Percentiles rank a stretch among this genome's conserved stretches.
Conservation (phyloP, 139 green algal species). For the Choricystis sp. region DNA sequence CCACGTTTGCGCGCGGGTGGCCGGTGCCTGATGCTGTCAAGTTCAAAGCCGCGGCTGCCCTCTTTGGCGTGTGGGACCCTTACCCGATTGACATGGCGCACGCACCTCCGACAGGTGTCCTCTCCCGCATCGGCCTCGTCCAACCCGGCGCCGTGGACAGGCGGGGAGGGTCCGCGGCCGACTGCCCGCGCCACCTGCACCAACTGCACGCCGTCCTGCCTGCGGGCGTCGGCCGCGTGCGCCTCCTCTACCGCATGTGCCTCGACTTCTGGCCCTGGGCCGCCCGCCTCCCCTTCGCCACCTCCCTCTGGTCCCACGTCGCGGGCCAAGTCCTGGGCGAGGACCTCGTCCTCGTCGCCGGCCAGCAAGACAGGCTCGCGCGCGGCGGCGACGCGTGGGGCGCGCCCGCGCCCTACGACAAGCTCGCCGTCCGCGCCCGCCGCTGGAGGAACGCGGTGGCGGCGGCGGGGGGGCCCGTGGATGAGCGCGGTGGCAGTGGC, state of each 20-base stretch:
- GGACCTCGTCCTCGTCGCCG: constrained; percentile 84
- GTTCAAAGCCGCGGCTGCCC: constrained; percentile 21
- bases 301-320: constrained; percentile 74
- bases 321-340: constrained; percentile 85
- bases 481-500: neutral
- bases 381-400: constrained; percentile 75
- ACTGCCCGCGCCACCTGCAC: constrained; percentile 85
- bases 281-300: constrained; percentile 65
- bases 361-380: constrained; percentile 88
- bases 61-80: constrained; percentile 83
- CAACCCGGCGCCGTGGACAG: constrained; percentile 76
- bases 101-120: constrained; percentile 75
- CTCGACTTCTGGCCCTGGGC: constrained; percentile 89
- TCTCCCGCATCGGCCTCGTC: constrained; percentile 75
- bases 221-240: constrained; percentile 56
- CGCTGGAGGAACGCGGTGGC: constrained; percentile 67
- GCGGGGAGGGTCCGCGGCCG: constrained; percentile 31
- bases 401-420: constrained; percentile 90
- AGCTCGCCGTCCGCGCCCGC: constrained; percentile 87
- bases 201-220: constrained; percentile 96
- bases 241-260: constrained; percentile 94
- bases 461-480: neutral
- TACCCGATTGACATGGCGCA: constrained; percentile 99
- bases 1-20: constrained; percentile 94
- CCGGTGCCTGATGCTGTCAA: constrained; percentile 80